phyloP scores from a whole-genome alignment of 2,329 filamentous ascomycete species.

The Tolypocladium album region DNA sequence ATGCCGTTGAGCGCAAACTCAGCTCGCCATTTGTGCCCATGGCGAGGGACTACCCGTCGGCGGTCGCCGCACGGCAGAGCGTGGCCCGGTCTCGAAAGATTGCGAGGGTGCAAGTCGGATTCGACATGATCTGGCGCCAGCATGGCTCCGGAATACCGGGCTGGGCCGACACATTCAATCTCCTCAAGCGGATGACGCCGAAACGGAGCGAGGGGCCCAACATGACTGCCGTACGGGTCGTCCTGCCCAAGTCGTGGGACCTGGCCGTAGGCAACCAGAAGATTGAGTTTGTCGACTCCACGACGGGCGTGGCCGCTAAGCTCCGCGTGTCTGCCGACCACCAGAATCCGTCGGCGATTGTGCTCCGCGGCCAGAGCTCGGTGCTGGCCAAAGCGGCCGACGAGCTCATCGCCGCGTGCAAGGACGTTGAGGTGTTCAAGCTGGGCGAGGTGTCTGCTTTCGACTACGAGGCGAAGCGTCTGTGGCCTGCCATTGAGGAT shows the following conservation, averaged over 20 bases:
- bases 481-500: constrained; percentile 23
- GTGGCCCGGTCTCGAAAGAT: constrained; percentile 9
- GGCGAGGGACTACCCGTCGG: constrained; percentile 16
- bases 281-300: constrained; percentile 22
- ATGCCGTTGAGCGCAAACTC: constrained; percentile 9
- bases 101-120: constrained; percentile 24
- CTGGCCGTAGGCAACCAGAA: constrained; percentile 21
- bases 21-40: constrained; percentile 16
- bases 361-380: constrained; percentile 19
- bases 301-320: constrained; percentile 19
- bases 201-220: constrained; percentile 17
- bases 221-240: constrained; percentile 24
- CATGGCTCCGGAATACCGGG: constrained; percentile 18
- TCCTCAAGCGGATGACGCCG: constrained; percentile 26
- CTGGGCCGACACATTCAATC: constrained; percentile 28
- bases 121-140: constrained; percentile 21
- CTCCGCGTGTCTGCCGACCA: constrained; percentile 22
- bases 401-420: constrained; percentile 18
- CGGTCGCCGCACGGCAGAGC: constrained; percentile 12
- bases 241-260: constrained; percentile 23
- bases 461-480: constrained; percentile 22
- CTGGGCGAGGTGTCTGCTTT: constrained; percentile 23
- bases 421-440: constrained; percentile 21
- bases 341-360: constrained; percentile 16
- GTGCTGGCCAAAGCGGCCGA: constrained; percentile 21